Base-by-base conservation (phyloP, 2,329 filamentous ascomycete species). In the Cordyceps fumosorosea region DNA sequence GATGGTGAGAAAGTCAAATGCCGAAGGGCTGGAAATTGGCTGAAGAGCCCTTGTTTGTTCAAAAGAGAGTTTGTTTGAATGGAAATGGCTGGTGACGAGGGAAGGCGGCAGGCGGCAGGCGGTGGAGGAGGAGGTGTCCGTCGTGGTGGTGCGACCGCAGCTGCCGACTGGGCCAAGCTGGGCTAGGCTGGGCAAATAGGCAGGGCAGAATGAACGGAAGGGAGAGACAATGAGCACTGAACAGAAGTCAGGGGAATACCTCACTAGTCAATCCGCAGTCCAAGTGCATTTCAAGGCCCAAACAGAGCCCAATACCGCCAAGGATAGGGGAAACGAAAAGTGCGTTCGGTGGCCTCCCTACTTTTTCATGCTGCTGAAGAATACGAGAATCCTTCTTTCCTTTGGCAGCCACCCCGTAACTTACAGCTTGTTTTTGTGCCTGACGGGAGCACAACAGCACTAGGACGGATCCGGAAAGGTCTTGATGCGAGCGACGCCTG, bases 241-340 rank as follows among this genome's bases (percentile, higher is more conserved):
- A 16, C 40, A 44, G 16, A 12, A 44, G 40, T 3, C 7, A 44
- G 40, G 40, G 40, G 8, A 18, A 7, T 37, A 29, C n/a, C 12
- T 7, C 12, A 51, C 3, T 51, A 14, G 18, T 5, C 48, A 34
- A 48, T 3, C 14, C 44, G 40, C 42, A 24, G 22, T 11, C 26
- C 8, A 47, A 47, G 16, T 34, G 24, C 11, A 40, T 40, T 29
- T 5, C 16, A 20, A 60, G 29, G 37, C 57, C 37, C 26, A 45
- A 60, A 52, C 32, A 26, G 37, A 53, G 44, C 57, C 24, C 34
- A 47, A 54, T n/a, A 20, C 26, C 24, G 48, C 62, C 63, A 68
- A 67, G 67, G 71, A 71, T 71, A 72, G 61, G 72, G 71, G 73
- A 75, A 75, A 75, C 75, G 75, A 70, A 72, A 69, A 66, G 69